Conservation (phyloP, 345 rosid genomes). For the Pistacia integerrima region DNA sequence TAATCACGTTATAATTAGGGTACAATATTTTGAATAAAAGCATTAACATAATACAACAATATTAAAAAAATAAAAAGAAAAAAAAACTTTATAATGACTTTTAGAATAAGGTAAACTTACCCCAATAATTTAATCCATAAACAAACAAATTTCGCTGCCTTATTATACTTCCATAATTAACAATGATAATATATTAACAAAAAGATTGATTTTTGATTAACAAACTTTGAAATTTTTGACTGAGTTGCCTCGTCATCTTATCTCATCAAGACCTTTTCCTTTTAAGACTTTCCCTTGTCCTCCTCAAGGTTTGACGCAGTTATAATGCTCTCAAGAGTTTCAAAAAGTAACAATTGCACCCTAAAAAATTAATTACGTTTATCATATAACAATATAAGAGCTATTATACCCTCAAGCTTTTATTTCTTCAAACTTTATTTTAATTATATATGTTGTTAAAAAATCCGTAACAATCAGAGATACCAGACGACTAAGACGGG, state of each 20-base stretch:
- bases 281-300: too few species aligned
- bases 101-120: not conserved
- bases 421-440: too few species aligned
- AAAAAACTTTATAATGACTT: not conserved
- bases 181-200: too few species aligned
- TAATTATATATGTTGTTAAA: too few species aligned
- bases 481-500: too few species aligned
- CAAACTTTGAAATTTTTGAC: conserved; percentile 25
- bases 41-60: not conserved
- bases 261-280: too few species aligned
- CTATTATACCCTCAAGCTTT: too few species aligned
- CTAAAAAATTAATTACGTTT: too few species aligned
- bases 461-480: too few species aligned
- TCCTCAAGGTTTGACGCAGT: too few species aligned
- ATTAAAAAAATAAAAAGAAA: not conserved
- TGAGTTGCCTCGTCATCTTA: conserved; percentile 17
- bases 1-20: not conserved
- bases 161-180: not conserved
- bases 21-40: not conserved
- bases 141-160: not conserved
- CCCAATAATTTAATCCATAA: not conserved
- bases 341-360: not conserved
- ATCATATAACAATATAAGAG: too few species aligned
- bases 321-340: conserved; percentile 48
- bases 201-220: too few species aligned